These are phyloP conservation scores for Termitomyces sp. DNA, from an alignment of 768 basidiomycete genomes.

Conservation along the genomic window DNA sequence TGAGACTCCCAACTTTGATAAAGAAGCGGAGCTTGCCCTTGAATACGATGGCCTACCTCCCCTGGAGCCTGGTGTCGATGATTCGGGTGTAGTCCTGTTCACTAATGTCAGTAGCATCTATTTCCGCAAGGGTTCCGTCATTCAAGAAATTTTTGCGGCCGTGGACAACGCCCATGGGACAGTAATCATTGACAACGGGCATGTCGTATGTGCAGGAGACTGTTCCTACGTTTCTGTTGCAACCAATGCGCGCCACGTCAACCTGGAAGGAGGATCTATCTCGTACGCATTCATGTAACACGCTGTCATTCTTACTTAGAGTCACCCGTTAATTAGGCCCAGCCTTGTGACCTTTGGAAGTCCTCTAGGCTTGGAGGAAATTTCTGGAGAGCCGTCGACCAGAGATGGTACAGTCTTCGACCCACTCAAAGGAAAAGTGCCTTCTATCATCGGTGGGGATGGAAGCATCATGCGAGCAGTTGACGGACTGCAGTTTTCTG, in stretches of 20 bases:
- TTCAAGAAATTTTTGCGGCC: constrained; percentile 24
- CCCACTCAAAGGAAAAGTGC: constrained; percentile 37
- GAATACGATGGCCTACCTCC: constrained; percentile 73
- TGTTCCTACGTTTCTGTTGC: constrained; percentile 4
- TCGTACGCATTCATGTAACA: constrained; percentile 15
- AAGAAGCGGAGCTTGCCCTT: constrained; percentile 56
- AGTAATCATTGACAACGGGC: constrained; percentile 38
- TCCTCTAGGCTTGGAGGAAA: constrained; percentile 64
- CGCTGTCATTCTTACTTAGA: neutral
- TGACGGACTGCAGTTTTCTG: constrained; percentile 65
- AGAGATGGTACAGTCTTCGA: constrained; percentile 60
- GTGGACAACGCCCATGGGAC: constrained; percentile 19
- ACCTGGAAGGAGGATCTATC: constrained; percentile 67
- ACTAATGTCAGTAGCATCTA: constrained; percentile 55
- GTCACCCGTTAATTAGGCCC: constrained; percentile 21
- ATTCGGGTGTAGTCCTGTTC: constrained; percentile 38
- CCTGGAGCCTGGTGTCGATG: constrained; percentile 35
- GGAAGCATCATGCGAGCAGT: constrained; percentile 49
- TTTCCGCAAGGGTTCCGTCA: constrained; percentile 18
- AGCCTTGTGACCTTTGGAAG: constrained; percentile 70
- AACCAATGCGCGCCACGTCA: constrained; percentile 30
- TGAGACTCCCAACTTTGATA: constrained; percentile 61
- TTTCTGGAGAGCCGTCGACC: constrained; percentile 61
- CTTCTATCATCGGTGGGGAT: constrained; percentile 46
- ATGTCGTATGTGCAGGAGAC: constrained; percentile 42